Conservation (phyloP, 2,329 filamentous ascomycete species). For the Alternaria sp. region DNA sequence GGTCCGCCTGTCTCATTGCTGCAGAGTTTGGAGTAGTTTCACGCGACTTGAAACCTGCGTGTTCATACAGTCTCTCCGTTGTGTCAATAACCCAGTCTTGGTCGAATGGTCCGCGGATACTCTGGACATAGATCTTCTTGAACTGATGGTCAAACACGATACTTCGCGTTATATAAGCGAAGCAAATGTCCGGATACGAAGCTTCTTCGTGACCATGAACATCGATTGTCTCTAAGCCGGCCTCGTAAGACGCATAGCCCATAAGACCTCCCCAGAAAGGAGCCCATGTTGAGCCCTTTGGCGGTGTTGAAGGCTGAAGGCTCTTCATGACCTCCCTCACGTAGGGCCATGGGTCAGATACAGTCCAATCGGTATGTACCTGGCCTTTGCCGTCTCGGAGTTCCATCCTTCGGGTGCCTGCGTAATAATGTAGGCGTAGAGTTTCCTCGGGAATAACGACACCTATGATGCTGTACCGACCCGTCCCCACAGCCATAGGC, state of each 20-base stretch:
- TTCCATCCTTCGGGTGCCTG: conserved; percentile 35
- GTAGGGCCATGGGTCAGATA: conserved; percentile 50
- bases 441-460: conserved; percentile 65
- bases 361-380: conserved; percentile 36
- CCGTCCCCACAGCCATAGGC: conserved; percentile 59
- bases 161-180: conserved; percentile 79
- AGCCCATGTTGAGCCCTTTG: conserved; percentile 42
- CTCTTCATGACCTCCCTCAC: conserved; percentile 51
- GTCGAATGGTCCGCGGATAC: conserved; percentile 59
- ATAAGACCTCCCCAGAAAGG: conserved; percentile 86
- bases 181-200: conserved; percentile 70
- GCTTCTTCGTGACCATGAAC: conserved; percentile 55
- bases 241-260: conserved; percentile 85
- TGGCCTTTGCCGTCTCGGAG: conserved; percentile 39
- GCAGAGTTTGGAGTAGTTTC: conserved; percentile 41
- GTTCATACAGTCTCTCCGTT: conserved; percentile 39
- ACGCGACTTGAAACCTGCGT: conserved; percentile 38
- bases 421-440: conserved; percentile 48
- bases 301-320: conserved; percentile 40
- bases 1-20: conserved; percentile 34
- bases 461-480: conserved; percentile 77
- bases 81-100: conserved; percentile 57
- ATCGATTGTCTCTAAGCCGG: conserved; percentile 71
- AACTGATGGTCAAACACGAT: conserved; percentile 77
- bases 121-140: conserved; percentile 71